Evolutionary conservation across 495 filamentous ascomycete species (phyloP).

Genomic region (Viridothelium virens): DNA sequence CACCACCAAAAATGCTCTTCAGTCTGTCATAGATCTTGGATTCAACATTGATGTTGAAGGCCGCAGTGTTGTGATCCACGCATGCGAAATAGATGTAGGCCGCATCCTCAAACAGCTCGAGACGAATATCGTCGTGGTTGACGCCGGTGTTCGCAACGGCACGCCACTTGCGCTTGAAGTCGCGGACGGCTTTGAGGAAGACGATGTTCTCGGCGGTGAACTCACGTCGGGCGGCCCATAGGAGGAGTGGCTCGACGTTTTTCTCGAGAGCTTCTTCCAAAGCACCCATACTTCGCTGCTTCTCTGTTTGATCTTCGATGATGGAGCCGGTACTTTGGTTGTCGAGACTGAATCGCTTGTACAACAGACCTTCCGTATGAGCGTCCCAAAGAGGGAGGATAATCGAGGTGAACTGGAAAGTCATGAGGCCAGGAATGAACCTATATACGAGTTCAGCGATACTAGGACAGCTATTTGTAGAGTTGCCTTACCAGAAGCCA

Average conservation of each 20-base stretch:
- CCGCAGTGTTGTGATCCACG: constrained; percentile 30
- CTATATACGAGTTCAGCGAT: constrained; percentile 13
- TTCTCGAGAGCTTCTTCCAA: constrained; percentile 28
- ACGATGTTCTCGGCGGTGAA: constrained; percentile 37
- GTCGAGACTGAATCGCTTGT: constrained; percentile 5
- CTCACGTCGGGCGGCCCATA: constrained; percentile 27
- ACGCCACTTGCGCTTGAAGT: constrained; percentile 31
- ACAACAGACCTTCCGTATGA: constrained; percentile 4
- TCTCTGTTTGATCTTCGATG: constrained; percentile 4
- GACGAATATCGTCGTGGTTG: constrained; percentile 15
- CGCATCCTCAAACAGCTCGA: constrained; percentile 29
- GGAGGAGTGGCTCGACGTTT: constrained; percentile 30
- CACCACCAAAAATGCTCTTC: constrained; percentile 19
- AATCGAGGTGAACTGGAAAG: constrained; percentile 31
- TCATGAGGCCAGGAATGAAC: constrained; percentile 32
- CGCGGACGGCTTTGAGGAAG: constrained; percentile 32
- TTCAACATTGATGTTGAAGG: constrained; percentile 34
- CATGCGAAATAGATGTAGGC: constrained; percentile 31
- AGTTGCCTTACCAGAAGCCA: constrained; percentile 30
- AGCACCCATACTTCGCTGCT: constrained; percentile 29
- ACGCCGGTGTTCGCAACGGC: not conserved
- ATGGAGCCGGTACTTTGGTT: constrained; percentile 5
- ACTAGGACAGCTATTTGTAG: not conserved
- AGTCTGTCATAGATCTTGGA: constrained; percentile 25
- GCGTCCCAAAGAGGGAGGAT: constrained; percentile 29